phyloP scores from a whole-genome alignment of 106 monocot genomes.

The Dioscorea alata region DNA sequence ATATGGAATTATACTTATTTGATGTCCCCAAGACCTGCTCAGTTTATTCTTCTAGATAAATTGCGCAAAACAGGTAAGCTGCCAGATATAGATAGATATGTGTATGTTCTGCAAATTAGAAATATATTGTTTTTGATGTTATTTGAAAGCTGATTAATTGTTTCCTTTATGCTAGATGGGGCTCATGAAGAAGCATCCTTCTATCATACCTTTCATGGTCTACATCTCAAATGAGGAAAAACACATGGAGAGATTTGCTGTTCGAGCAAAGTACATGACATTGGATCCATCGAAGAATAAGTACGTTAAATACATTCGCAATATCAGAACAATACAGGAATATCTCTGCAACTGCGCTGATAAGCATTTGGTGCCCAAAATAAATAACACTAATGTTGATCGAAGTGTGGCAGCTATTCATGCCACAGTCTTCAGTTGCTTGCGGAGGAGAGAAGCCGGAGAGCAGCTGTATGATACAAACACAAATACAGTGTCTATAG shows the following conservation, averaged over 20 bases:
- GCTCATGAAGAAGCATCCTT: constrained; percentile 96
- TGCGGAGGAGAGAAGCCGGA: constrained; percentile 57
- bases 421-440: constrained; percentile 80
- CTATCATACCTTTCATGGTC: constrained; percentile 87
- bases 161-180: constrained; percentile 54
- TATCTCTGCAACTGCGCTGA: constrained; percentile 84
- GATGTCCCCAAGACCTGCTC: too few species aligned
- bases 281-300: constrained; percentile 90
- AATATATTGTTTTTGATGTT: too few species aligned
- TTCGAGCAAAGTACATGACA: constrained; percentile 97
- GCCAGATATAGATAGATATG: too few species aligned
- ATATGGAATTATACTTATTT: not conserved
- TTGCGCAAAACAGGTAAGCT: too few species aligned
- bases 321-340: constrained; percentile 90
- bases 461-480: constrained; percentile 59
- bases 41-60: too few species aligned
- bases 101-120: too few species aligned
- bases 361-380: constrained; percentile 89
- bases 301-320: constrained; percentile 83
- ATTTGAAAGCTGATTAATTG: not conserved
- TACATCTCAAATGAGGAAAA: constrained; percentile 90
- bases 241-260: constrained; percentile 90
- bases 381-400: constrained; percentile 97
- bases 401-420: constrained; percentile 86
- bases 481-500: constrained; percentile 65